Evolutionary conservation across 2,329 filamentous ascomycete genomes (phyloP), one percentile per base, ranked within the genome.

Genomic region (Bipolaris gigantea): DNA sequence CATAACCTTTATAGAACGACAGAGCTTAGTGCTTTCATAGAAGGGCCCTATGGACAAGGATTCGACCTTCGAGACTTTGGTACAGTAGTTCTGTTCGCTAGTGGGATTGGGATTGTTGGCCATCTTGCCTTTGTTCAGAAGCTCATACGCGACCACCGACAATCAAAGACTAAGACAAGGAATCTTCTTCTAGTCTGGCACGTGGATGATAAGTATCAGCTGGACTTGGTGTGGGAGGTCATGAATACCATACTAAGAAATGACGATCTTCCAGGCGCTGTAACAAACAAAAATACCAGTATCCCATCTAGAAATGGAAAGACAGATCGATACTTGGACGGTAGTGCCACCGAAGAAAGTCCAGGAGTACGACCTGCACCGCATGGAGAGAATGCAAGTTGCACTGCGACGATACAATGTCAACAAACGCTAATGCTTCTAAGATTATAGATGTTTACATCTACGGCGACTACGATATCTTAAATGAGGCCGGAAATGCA

Each of bases 401-500:
- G 9, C 25, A 48, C 27, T 7, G 15, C 10, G 9, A 10, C 4
- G 27, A 36, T 30, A 2, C 39, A 50, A 27, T 16, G 1, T 55
- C n/a, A 44, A 4, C 8, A 23, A 48, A 47, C 30, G 36, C 44
- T 48, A 49, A 55, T 47, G 1, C 27, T 44, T 13, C 15, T 13
- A 61, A 61, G 45, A 61, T 61, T 53, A 55, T 61, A 45, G 38
- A 61, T 25, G 30, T 61, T 21, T 61, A 59, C 42, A 53, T 61
- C 39, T 61, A 61, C 18, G 16, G 57, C 7, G 6, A 49, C 44
- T 52, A 60, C 25, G 9, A 56, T n/a, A 41, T 59, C 15, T n/a
- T 53, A 15, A 11, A 54, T 50, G 7, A 55, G 21, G 38, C 35
- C 21, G 48, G 48, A 42, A 9, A 47, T 5, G n/a, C 25, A 48